Evolutionary conservation across 176 grass and related monocot genomes (phyloP), one percentile per base, ranked within the genome.

Genomic region (Avena sativa): DNA sequence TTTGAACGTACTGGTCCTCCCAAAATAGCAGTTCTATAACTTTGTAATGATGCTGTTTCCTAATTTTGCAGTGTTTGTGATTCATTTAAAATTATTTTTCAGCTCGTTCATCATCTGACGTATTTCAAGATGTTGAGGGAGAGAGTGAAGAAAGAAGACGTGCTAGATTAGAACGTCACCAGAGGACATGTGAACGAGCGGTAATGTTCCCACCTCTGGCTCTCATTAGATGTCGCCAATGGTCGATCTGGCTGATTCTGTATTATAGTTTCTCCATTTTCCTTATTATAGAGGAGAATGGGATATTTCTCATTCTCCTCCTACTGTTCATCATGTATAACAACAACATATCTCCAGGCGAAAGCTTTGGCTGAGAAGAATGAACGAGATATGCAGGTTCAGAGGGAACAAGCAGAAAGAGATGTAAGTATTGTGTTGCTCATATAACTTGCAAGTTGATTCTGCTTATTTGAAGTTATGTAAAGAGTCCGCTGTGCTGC

Each of bases 101-200:
- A 99, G 97, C 88, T 15, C 89, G 94, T 74, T 80, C 92, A 81
- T 94, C 96, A 70, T 94, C 94, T 74, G 97, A 90, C 53, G 85
- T 87, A 83, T 94, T 96, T 86, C 94, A 94, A 96, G 97, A 99
- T 81, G 87, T 96, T 73, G 92, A 94, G 32, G 97, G 97, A 14
- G 97, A 99, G 74, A 92, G 77, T 86, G 89, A 90, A 86, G 97
- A 99, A 88, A 99, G 97, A 91, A 94, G 97, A 79, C 85, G 86
- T 12, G 97, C 97, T 81, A 99, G 97, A 75, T 76, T 93, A 51
- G 92, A 94, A 67, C 94, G 94, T 77, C 92, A 99, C 32, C 88
- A 91, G 67, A 94, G 90, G 76, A 96, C 94, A 16, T 44, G 81
- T 79, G 94, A 95, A 85, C 86, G 91, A 75, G 87, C 91, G 93